These are phyloP conservation scores for Lactarius trivialis DNA, from an alignment of 768 basidiomycete species.

Conservation along the genomic window DNA sequence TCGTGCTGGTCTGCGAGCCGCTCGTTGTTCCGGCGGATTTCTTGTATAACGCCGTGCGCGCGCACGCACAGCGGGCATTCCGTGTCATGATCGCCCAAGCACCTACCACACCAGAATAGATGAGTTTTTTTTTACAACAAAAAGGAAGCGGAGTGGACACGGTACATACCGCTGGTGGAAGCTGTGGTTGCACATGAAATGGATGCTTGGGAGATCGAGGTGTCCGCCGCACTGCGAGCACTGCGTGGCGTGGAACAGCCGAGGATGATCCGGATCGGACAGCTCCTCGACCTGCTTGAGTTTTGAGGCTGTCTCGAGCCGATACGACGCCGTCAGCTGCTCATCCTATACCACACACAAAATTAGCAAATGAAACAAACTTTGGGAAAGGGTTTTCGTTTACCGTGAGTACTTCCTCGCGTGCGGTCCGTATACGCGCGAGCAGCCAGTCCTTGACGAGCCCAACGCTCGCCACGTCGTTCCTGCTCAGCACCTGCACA, in stretches of 20 bases:
- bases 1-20: slow-evolving; percentile 77
- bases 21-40: slow-evolving; percentile 84
- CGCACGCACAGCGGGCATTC: slow-evolving; percentile 88
- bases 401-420: slow-evolving; percentile 76
- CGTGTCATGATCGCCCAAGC: slow-evolving; percentile 80
- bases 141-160: slow-evolving; percentile 20
- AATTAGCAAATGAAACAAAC: not conserved
- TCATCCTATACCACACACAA: slow-evolving; percentile 53
- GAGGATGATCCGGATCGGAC: slow-evolving; percentile 67
- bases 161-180: slow-evolving; percentile 93
- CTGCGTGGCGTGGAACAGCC: slow-evolving; percentile 90
- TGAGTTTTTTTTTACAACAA: not conserved
- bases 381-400: not conserved
- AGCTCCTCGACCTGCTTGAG: slow-evolving; percentile 77
- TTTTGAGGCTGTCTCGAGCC: slow-evolving; percentile 74
- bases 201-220: slow-evolving; percentile 86
- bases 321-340: slow-evolving; percentile 81
- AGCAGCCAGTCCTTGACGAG: slow-evolving; percentile 89
- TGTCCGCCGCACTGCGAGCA: slow-evolving; percentile 87
- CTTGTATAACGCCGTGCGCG: slow-evolving; percentile 82
- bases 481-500: slow-evolving; percentile 82
- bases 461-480: slow-evolving; percentile 86
- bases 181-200: slow-evolving; percentile 98
- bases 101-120: slow-evolving; percentile 40
- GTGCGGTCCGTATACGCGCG: slow-evolving; percentile 63